Evolutionary conservation across 306 rosid genomes (phyloP).

Genomic region (Carpinus viminea): DNA sequence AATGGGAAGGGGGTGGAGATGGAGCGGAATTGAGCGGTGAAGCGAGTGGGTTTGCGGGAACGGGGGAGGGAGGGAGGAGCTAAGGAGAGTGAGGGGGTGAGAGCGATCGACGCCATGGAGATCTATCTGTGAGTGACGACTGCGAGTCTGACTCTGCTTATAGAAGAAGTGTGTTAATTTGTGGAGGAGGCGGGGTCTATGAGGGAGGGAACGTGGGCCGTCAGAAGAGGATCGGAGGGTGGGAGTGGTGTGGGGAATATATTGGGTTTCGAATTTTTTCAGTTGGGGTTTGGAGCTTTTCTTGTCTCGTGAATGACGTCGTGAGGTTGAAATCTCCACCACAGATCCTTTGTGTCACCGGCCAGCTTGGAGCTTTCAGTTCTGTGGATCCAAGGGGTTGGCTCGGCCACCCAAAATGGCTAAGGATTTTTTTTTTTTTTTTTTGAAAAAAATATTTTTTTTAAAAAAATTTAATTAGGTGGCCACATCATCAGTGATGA

Average conservation of each 20-base stretch:
- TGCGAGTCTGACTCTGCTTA: background rate
- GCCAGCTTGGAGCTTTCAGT: conserved; percentile 13
- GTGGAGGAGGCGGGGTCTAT: conserved; percentile 9
- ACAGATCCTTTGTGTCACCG: background rate
- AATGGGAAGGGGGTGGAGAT: background rate
- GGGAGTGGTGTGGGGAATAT: conserved; percentile 24
- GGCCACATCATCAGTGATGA: too few relatives aligned
- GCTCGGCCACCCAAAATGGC: too few relatives aligned
- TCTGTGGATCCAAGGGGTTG: too few relatives aligned
- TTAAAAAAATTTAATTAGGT: too few relatives aligned
- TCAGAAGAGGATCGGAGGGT: conserved; percentile 44
- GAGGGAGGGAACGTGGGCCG: conserved; percentile 15
- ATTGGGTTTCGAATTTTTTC: conserved; percentile 33
- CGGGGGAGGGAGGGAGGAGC: conserved; percentile 46
- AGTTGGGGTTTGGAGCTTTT: conserved; percentile 34
- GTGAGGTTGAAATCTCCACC: conserved; percentile 30
- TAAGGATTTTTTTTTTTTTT: too few relatives aligned
- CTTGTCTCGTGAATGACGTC: conserved; percentile 42
- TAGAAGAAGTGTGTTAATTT: background rate
- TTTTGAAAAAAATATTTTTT: too few relatives aligned
- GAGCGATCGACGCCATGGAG: conserved; percentile 75
- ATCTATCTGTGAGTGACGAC: background rate
- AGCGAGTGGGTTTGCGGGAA: conserved; percentile 29
- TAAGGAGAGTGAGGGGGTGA: conserved; percentile 36
- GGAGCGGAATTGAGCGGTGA: conserved; percentile 2